phyloP scores from a whole-genome alignment of 768 basidiomycete genomes.

The Collybia nuda region DNA sequence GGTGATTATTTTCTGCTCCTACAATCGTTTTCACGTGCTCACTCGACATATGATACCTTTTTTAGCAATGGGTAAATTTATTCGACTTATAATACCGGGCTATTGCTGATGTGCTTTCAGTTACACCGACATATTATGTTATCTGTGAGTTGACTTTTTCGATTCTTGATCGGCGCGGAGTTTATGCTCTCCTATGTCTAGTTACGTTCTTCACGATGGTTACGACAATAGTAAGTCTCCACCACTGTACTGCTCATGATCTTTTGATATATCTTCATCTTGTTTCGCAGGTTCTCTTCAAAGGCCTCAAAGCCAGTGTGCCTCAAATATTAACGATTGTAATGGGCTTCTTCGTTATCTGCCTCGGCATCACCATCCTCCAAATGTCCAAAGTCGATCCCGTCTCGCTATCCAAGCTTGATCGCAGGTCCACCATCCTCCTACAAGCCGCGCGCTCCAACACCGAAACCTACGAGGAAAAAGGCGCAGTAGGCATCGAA shows the following conservation, averaged over 20 bases:
- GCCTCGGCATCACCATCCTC: constrained; percentile 89
- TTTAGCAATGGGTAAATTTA: constrained; percentile 17
- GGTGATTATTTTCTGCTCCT: constrained; percentile 40
- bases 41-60: constrained; percentile 53
- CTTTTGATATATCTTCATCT: background rate
- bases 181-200: constrained; percentile 20
- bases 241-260: background rate
- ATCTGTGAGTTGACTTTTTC: constrained; percentile 50
- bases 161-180: constrained; percentile 56
- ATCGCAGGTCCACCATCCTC: constrained; percentile 86
- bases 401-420: constrained; percentile 70
- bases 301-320: constrained; percentile 80
- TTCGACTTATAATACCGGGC: background rate
- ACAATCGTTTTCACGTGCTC: constrained; percentile 27
- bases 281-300: constrained; percentile 69
- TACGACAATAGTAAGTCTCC: constrained; percentile 67
- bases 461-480: constrained; percentile 71
- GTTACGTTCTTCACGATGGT: constrained; percentile 86
- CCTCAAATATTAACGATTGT: constrained; percentile 87
- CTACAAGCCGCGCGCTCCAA: constrained; percentile 79
- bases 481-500: constrained; percentile 62
- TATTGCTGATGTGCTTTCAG: constrained; percentile 36
- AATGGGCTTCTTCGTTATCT: constrained; percentile 89
- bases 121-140: constrained; percentile 88
- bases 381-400: constrained; percentile 98